Conservation (phyloP, 768 basidiomycete genomes). For the Tricholomella constricta region DNA sequence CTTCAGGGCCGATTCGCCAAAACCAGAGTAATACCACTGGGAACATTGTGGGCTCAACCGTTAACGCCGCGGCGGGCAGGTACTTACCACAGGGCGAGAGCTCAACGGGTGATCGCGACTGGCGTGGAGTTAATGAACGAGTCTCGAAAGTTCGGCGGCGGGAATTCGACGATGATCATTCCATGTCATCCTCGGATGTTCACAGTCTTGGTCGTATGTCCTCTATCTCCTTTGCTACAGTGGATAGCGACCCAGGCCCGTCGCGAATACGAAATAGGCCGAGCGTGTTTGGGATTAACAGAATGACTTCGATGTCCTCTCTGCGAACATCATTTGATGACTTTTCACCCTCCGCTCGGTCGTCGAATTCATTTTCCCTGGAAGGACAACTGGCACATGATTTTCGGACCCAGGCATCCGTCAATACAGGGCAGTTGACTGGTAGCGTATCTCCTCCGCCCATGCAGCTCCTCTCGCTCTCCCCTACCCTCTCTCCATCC, state of each 20-base stretch:
- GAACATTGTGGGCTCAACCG: conserved; percentile 43
- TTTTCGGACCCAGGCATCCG: conserved; percentile 70
- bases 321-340: conserved; percentile 75
- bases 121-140: conserved; percentile 61
- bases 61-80: conserved; percentile 64
- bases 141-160: conserved; percentile 76
- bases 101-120: conserved; percentile 41
- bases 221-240: conserved; percentile 78
- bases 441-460: conserved; percentile 77
- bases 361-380: conserved; percentile 77
- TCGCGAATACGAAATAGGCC: conserved; percentile 63
- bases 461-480: conserved; percentile 72
- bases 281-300: conserved; percentile 64
- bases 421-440: conserved; percentile 58
- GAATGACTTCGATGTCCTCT: conserved; percentile 78
- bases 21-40: conserved; percentile 44
- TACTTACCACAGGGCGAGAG: conserved; percentile 40
- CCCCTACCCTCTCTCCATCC: conserved; percentile 59
- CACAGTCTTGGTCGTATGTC: conserved; percentile 76
- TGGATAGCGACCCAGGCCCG: conserved; percentile 87
- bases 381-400: conserved; percentile 78
- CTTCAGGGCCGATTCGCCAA: conserved; percentile 67
- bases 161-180: conserved; percentile 89
- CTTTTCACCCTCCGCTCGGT: conserved; percentile 70
- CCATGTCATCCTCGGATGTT: conserved; percentile 87